Percentiles rank a stretch among this genome's conserved stretches.
Conservation (phyloP, 768 basidiomycete genomes). For the Termitomyces sp. region DNA sequence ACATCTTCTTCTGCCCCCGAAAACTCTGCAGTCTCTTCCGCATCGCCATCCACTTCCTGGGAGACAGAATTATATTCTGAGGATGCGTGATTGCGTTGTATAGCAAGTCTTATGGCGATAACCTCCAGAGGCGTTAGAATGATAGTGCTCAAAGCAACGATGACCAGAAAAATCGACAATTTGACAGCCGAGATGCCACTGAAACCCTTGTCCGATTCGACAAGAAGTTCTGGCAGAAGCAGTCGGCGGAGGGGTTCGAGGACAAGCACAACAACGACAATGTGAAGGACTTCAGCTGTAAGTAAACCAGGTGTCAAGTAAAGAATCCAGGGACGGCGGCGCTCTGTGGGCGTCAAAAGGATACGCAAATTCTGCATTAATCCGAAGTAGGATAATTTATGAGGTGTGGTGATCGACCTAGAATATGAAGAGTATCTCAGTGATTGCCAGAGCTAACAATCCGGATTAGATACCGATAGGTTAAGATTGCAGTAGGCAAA, state of each 20-base stretch:
- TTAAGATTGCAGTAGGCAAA: constrained; percentile 68
- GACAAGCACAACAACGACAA: constrained; percentile 42
- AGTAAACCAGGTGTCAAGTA: constrained; percentile 78
- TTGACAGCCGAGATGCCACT: constrained; percentile 47
- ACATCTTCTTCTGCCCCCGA: constrained; percentile 77
- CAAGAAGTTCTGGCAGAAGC: constrained; percentile 38
- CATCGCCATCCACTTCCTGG: constrained; percentile 70
- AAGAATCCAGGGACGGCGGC: constrained; percentile 72
- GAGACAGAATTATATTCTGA: constrained; percentile 71
- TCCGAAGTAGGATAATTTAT: constrained; percentile 65
- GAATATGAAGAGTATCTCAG: constrained; percentile 9
- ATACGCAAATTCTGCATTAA: constrained; percentile 58
- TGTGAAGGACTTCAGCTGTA: constrained; percentile 50
- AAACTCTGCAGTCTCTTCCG: constrained; percentile 58
- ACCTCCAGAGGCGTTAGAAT: constrained; percentile 79
- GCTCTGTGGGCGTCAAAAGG: constrained; percentile 80
- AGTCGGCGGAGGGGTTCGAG: constrained; percentile 45
- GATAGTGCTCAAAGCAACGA: constrained; percentile 53
- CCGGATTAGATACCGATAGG: constrained; percentile 57
- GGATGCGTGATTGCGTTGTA: constrained; percentile 81
- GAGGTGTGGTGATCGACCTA: constrained; percentile 82
- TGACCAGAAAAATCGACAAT: constrained; percentile 51
- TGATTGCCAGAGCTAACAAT: not conserved
- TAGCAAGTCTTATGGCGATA: constrained; percentile 71
- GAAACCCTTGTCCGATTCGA: constrained; percentile 26